Base-by-base conservation (phyloP, 257 asterid species). In the Lantana camara region DNA sequence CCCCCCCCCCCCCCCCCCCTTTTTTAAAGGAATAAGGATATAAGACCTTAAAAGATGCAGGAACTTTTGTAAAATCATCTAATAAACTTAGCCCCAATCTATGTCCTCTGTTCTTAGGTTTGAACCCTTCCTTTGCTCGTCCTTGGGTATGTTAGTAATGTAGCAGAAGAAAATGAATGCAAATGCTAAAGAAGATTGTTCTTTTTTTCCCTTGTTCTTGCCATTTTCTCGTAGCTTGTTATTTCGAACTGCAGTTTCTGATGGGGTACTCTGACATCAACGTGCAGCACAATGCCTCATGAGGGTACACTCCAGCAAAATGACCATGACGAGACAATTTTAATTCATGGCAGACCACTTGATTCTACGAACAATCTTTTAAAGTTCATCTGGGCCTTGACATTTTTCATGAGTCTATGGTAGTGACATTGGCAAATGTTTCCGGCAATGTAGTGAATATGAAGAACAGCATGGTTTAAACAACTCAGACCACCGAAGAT, bases 271-370 rank as follows among this genome's bases (percentile, higher is more conserved):
- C 57, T 63, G 68, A 54, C 48, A 10, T 63, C 51, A 63, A 50
- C 75, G n/a, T n/a, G n/a, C n/a, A 74, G 75, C 64, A 49, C 57
- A 35, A 68, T 37, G 55, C 44, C 14, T 55, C 52, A 41, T 62
- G 74, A 56, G 52, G 57, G 60, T 56, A 7, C 14, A 14, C 46
- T 15, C 67, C 9, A 16, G 51, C 16, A 68, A 37, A n/a, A 11
- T 27, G 45, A 35, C n/a, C 38, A 29, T 29, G 55, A 66, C 21
- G 74, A 29, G 7, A 35, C 47, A 24, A n/a, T 23, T n/a, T n/a
- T 41, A 55, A 50, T 42, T 35, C 46, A 20, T 50, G 34, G 45
- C 34, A 32, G 49, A 64, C 37, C 20, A 56, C 44, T 51, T 42
- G 66, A 29, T 44, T 62, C 61, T 22, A 16, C 61, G 38, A 62